Evolutionary conservation across 345 rosid species (phyloP), one percentile per base, ranked within the genome.

Genomic region (Brassica juncea): DNA sequence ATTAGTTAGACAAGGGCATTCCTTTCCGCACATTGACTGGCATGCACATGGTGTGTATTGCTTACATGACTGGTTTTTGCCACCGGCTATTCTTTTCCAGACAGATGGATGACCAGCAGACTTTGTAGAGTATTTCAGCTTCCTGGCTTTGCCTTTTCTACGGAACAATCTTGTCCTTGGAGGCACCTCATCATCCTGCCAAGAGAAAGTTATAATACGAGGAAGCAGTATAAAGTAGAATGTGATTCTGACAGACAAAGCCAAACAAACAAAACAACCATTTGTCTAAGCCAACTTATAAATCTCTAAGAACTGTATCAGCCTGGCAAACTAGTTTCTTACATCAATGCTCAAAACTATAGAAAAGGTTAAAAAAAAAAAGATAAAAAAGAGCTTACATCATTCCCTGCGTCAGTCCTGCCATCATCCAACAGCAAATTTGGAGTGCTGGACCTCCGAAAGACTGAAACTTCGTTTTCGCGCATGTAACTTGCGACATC

Each of bases 41-140:
- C 99, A 95, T 77, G 96, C 98, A 84, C 99, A 95, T 11, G 98
- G 99, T 70, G 95, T 83, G 80, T 87, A 95, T 82, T 91, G 99
- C 89, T 91, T 91, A 80, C 97, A 88, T 31, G 94, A 90, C 84
- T 84, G 91, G 80, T 88, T 83, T 86, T 93, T 95, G 10, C 97
- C 97, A 84, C 90, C 98, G 2, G 93, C 97, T 76, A 95, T 90
- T 87, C 97, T 86, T 91, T 95, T 93, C 99, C 99, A 89, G 37
- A 88, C 84, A 67, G 98, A 91, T 44, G 99, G 99, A 75, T 95
- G 98, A 72, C 98, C 99, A 70, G 97, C 91, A 71, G 99, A 95
- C 80, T 95, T 95, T 91, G 84, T 81, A 69, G 99, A 95, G 89
- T 95, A 93, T 82, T 93, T 95, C 37, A 91, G 91, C 83, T 91